Evolutionary conservation across 768 basidiomycete genomes (phyloP).

Genomic region (Boletus fagicola): DNA sequence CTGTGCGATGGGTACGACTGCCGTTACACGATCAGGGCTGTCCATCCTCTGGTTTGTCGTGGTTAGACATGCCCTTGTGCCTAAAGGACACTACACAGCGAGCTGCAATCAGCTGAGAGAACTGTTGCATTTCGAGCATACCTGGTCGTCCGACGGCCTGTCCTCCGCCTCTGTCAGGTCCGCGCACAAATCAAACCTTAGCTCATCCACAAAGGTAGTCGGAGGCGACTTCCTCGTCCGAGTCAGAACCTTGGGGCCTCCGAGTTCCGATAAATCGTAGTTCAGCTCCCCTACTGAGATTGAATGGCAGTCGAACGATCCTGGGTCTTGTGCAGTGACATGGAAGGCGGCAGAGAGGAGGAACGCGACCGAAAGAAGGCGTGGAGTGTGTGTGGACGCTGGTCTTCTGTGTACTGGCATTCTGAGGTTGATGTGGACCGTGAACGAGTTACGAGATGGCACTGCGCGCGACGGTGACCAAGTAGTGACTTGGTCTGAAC

Average conservation of each 20-base stretch:
- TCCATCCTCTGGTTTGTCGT: constrained; percentile 59
- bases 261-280: constrained; percentile 61
- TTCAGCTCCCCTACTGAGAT: constrained; percentile 39
- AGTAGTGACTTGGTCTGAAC: constrained; percentile 5
- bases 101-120: constrained; percentile 7
- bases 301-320: constrained; percentile 54
- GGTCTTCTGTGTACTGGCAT: constrained; percentile 24
- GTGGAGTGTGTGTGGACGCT: not conserved
- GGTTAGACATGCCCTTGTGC: constrained; percentile 73
- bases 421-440: constrained; percentile 4
- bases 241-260: constrained; percentile 48
- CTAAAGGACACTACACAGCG: constrained; percentile 55
- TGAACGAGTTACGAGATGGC: not conserved
- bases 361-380: constrained; percentile 13
- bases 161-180: constrained; percentile 49
- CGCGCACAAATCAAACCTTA: constrained; percentile 68
- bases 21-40: constrained; percentile 56
- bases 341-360: constrained; percentile 24
- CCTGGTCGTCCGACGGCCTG: constrained; percentile 64
- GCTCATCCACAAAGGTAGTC: constrained; percentile 53
- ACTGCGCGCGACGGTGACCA: not conserved
- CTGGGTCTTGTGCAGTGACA: constrained; percentile 37
- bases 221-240: constrained; percentile 62
- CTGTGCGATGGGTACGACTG: constrained; percentile 74
- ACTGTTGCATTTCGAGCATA: constrained; percentile 33